Conservation (phyloP, 371 early-diverging fungal species). For the Funneliformis caledonium region DNA sequence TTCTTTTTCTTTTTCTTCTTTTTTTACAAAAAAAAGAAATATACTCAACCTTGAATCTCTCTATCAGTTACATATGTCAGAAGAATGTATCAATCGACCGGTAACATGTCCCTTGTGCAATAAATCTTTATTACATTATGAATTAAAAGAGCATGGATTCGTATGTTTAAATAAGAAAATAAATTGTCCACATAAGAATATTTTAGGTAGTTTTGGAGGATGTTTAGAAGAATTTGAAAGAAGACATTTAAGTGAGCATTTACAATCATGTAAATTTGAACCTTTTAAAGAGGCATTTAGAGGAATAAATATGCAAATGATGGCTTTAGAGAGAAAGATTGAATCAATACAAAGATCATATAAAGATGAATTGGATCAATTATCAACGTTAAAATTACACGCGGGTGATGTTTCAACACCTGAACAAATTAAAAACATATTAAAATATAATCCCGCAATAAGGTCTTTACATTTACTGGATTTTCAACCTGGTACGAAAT, state of each 20-base stretch:
- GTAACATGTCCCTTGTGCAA: slow-evolving; percentile 20
- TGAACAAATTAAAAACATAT: slow-evolving; percentile 21
- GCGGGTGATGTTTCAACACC: slow-evolving; percentile 26
- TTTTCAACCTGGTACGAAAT: slow-evolving; percentile 40
- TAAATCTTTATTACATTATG: not conserved
- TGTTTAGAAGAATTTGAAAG: slow-evolving; percentile 38
- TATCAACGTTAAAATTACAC: slow-evolving; percentile 39
- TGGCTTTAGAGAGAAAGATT: slow-evolving; percentile 32
- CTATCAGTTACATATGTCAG: not conserved
- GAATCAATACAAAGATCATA: slow-evolving; percentile 22
- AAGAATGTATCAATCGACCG: slow-evolving; percentile 26
- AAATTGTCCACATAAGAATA: slow-evolving; percentile 36
- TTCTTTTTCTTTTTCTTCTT: too few relatives aligned
- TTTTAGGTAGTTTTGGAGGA: slow-evolving; percentile 39
- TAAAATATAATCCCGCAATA: slow-evolving; percentile 41
- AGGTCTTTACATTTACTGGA: slow-evolving; percentile 22
- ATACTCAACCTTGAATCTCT: not conserved
- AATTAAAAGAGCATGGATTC: slow-evolving; percentile 30
- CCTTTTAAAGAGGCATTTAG: slow-evolving; percentile 32
- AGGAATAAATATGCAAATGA: slow-evolving; percentile 31
- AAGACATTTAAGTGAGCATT: slow-evolving; percentile 15
- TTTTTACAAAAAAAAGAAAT: too few relatives aligned
- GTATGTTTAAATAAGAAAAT: slow-evolving; percentile 36
- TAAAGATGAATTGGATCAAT: slow-evolving; percentile 30
- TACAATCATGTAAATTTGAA: slow-evolving; percentile 36